phyloP scores from a whole-genome alignment of 768 basidiomycete genomes.

The Podaxis pistillaris region DNA sequence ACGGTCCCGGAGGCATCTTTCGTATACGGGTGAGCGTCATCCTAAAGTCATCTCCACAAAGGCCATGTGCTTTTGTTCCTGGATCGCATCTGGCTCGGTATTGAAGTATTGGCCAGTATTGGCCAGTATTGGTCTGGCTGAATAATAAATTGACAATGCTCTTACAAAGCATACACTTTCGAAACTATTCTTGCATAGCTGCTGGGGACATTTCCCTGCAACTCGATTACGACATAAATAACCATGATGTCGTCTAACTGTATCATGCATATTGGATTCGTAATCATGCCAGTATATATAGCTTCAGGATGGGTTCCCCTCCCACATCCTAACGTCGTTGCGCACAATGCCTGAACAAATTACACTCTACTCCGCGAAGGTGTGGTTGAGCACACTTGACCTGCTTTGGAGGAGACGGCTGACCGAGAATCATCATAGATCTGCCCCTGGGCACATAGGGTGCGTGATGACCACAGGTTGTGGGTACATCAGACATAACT shows the following conservation, averaged over 20 bases:
- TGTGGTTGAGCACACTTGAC: slow-evolving; percentile 16
- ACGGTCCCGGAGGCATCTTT: too few relatives aligned
- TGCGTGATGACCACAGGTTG: slow-evolving; percentile 22
- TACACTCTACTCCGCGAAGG: slow-evolving; percentile 49
- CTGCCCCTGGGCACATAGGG: slow-evolving; percentile 61
- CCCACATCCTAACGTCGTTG: background rate
- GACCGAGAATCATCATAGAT: slow-evolving; percentile 29
- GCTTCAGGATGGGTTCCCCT: background rate
- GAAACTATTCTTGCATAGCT: background rate
- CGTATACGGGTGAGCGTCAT: too few relatives aligned
- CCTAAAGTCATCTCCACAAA: too few relatives aligned
- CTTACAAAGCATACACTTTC: background rate
- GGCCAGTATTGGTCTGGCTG: background rate
- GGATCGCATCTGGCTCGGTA: too few relatives aligned
- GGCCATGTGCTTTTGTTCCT: too few relatives aligned
- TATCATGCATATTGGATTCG: background rate
- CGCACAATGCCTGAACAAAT: slow-evolving; percentile 26
- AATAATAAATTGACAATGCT: background rate
- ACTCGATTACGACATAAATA: background rate
- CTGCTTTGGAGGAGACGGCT: background rate
- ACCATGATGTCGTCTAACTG: background rate
- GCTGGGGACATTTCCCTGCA: background rate
- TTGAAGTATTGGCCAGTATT: too few relatives aligned
- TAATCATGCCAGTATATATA: background rate
- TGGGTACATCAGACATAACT: background rate